phyloP scores from a whole-genome alignment of 371 early-diverging fungal species.

The Chytridium lagenaria region DNA sequence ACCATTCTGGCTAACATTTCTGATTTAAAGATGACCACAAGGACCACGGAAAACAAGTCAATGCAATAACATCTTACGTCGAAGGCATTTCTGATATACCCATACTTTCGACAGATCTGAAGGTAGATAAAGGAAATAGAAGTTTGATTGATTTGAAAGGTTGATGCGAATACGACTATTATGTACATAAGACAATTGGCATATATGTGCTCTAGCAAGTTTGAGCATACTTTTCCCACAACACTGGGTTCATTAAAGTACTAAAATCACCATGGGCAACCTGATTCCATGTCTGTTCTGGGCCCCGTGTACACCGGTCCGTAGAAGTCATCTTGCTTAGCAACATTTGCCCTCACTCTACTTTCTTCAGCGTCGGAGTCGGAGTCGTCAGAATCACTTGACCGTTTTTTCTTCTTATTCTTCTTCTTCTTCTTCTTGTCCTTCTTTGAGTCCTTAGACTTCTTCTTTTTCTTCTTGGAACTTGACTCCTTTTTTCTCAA shows the following conservation, averaged over 20 bases:
- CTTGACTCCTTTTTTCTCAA: constrained; percentile 10
- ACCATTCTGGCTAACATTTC: neutral
- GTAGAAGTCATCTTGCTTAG: neutral
- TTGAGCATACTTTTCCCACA: constrained; percentile 5
- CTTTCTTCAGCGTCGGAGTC: neutral
- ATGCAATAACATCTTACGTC: no score
- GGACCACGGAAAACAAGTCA: no score
- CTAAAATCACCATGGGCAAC: neutral
- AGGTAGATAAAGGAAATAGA: no score
- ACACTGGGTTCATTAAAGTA: neutral
- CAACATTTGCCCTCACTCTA: neutral
- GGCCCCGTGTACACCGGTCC: neutral
- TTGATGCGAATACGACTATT: no score
- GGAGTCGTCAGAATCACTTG: constrained; percentile 7
- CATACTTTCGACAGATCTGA: no score
- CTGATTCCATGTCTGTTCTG: neutral
- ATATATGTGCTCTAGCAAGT: no score
- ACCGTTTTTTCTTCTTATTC: constrained; percentile 44
- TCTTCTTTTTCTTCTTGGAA: constrained; percentile 38
- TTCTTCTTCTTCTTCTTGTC: constrained; percentile 36
- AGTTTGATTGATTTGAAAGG: no score
- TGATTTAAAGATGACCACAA: neutral
- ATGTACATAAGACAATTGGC: no score
- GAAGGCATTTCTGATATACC: no score
- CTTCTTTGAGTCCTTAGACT: constrained; percentile 32